These are phyloP conservation scores for Aristolochia californica DNA, from an alignment of 164 flowering plant species.

Conservation along the genomic window DNA sequence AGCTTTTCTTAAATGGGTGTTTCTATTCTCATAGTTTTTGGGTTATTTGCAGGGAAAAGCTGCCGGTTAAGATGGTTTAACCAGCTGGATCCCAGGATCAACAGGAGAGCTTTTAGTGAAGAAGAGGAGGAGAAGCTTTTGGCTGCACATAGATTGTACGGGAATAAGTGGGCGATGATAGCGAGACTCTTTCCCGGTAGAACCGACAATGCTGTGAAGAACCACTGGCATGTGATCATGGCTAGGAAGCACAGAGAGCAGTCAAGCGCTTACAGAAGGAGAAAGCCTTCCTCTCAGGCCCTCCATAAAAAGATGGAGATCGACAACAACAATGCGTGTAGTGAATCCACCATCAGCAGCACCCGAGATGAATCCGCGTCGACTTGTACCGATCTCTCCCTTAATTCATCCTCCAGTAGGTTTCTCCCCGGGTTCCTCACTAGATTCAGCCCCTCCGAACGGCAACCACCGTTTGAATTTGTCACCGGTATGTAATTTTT, in stretches of 20 bases:
- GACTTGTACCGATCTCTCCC: constrained; percentile 46
- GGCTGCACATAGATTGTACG: constrained; percentile 46
- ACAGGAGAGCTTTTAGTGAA: constrained; percentile 52
- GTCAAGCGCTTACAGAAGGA: constrained; percentile 30
- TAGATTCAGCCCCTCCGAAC: constrained; percentile 10
- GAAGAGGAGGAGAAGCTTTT: constrained; percentile 69
- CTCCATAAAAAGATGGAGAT: constrained; percentile 2
- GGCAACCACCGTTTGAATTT: constrained; percentile 4
- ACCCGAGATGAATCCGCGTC: constrained; percentile 41
- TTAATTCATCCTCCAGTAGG: constrained; percentile 23
- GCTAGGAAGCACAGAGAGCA: constrained; percentile 54
- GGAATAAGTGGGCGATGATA: constrained; percentile 78
- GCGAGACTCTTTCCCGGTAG: constrained; percentile 68
- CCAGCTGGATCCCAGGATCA: constrained; percentile 74
- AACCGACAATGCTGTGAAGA: constrained; percentile 81
- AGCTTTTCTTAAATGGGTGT: too few relatives aligned
- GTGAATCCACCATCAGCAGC: constrained; percentile 34
- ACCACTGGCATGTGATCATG: constrained; percentile 81
- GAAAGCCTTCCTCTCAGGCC: constrained; percentile 18
- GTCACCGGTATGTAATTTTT: neutral
- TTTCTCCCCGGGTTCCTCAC: constrained; percentile 9
- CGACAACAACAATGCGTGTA: constrained; percentile 20
- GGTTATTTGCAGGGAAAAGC: constrained; percentile 47
- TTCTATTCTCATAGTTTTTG: neutral
- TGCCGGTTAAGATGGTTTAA: constrained; percentile 85